Base-by-base conservation (phyloP, 257 asterid genomes). In the Salvia miltiorrhiza region DNA sequence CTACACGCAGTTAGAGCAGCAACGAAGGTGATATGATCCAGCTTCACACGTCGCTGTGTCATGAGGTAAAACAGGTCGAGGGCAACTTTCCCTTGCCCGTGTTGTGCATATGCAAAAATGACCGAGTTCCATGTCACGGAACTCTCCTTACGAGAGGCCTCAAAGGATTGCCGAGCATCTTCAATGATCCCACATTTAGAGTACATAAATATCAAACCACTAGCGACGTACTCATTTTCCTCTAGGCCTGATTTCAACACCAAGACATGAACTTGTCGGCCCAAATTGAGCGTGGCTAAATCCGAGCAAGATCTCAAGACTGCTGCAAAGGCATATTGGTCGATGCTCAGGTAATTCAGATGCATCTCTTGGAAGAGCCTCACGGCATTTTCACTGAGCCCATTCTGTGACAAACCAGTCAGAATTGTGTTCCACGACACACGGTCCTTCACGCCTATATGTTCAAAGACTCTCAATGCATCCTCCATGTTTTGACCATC, bases 1-100 rank as follows among this genome's bases (percentile, higher is more conserved):
- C 96, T 92, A 60, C 98, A 89, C 5, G 98, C 97, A 50, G 87
- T 92, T 49, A 89, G 74, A 70, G 89, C 83, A 30, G 98, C 98
- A 20, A 89, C 97, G 64, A 92, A 89, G 61, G 88, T 92, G 77
- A 92, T 78, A 39, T 92, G 97, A 72, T 92, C 98, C 39, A 83
- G 73, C 79, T 81, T 84, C 73, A 89, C 90, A 9, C 73, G 47
- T 55, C 80, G 47, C 72, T 80, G 69, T 23, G 19, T 70, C 97
- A 87, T 92, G 49, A 57, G 65, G 64, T 52, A 58, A 80, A 92
- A 92, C 54, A 86, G 82, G 65, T 86, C 86, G 7, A 92, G 89
- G 9, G 90, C 88, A 64, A 79, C 78, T 72, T 80, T 71, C 21
- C 95, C 97, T 69, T 83, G 86, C 73, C 97, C 97, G 17, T 92